Evolutionary conservation across 495 filamentous ascomycete genomes (phyloP).

Genomic region (Penicillium canariense): DNA sequence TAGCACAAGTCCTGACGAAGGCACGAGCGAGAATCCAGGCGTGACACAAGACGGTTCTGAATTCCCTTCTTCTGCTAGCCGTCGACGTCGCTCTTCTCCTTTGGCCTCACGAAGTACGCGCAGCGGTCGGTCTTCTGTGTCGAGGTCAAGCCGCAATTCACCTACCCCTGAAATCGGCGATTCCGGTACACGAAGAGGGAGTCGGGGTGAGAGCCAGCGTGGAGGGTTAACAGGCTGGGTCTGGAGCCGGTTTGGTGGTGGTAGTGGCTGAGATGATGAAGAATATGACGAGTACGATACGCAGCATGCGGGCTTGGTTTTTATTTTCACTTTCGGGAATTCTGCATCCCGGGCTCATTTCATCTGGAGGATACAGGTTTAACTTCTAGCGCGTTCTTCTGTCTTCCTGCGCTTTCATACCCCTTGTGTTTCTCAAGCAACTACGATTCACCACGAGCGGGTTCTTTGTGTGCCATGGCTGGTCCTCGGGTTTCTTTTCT

Average conservation of each 20-base stretch:
- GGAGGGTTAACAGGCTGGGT: conserved; percentile 40
- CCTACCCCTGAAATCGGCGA: conserved; percentile 7
- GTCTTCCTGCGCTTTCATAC: background rate
- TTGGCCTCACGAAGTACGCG: conserved; percentile 8
- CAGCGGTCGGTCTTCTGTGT: conserved; percentile 23
- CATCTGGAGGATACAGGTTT: conserved; percentile 1
- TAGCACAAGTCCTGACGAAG: conserved; percentile 19
- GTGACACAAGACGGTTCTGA: conserved; percentile 31
- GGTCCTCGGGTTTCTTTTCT: conserved; percentile 1
- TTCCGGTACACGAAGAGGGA: conserved; percentile 9
- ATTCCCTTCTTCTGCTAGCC: conserved; percentile 6
- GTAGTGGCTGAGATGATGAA: conserved; percentile 10
- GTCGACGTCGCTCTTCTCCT: conserved; percentile 21
- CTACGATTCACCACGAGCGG: background rate
- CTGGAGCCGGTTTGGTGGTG: conserved; percentile 38
- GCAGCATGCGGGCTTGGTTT: background rate
- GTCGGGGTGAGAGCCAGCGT: conserved; percentile 15
- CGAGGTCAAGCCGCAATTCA: conserved; percentile 8
- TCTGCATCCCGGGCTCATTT: background rate
- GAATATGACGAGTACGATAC: conserved; percentile 2
- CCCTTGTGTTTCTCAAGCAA: conserved; percentile 3
- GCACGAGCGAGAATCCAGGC: conserved; percentile 34
- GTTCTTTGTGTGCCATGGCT: background rate
- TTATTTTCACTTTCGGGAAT: background rate
- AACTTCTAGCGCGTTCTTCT: background rate